A percentile compares a stretch with the other conserved stretches of the same genome.
phyloP scores from a whole-genome alignment of 2,329 filamentous ascomycete species.

The Zymoseptoria brevis region DNA sequence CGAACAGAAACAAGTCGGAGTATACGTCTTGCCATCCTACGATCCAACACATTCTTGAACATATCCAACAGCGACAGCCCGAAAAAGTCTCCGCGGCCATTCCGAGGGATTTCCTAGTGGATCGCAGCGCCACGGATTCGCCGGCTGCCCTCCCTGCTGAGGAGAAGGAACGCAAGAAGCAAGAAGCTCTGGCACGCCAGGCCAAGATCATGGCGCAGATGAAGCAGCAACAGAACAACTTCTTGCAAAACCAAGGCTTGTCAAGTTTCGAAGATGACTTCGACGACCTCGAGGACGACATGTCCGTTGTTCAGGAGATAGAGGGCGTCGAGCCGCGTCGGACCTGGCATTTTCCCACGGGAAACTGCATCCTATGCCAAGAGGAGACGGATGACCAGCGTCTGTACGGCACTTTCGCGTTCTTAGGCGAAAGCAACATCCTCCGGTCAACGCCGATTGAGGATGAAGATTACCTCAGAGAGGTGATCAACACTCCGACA shows the following conservation, averaged over 20 bases:
- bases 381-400: constrained; percentile 86
- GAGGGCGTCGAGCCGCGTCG: constrained; percentile 56
- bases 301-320: constrained; percentile 50
- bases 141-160: constrained; percentile 57
- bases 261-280: constrained; percentile 83
- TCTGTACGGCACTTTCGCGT: constrained; percentile 87
- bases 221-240: constrained; percentile 93
- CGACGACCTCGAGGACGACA: constrained; percentile 61
- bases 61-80: constrained; percentile 76
- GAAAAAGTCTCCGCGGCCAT: constrained; percentile 63
- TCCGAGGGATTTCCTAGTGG: constrained; percentile 55
- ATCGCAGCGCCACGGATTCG: constrained; percentile 73
- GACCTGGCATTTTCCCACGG: constrained; percentile 82
- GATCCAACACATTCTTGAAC: constrained; percentile 71
- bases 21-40: constrained; percentile 80
- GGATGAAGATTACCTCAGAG: constrained; percentile 74
- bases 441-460: constrained; percentile 77
- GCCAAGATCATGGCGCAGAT: constrained; percentile 96
- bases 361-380: constrained; percentile 92
- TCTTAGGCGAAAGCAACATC: constrained; percentile 78
- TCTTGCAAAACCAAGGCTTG: constrained; percentile 79
- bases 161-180: constrained; percentile 78
- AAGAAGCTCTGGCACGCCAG: constrained; percentile 79
- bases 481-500: constrained; percentile 68
- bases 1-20: constrained; percentile 54